Conservation (phyloP, 1,139 yeast species). For the Geotrichum bryndzae region DNA sequence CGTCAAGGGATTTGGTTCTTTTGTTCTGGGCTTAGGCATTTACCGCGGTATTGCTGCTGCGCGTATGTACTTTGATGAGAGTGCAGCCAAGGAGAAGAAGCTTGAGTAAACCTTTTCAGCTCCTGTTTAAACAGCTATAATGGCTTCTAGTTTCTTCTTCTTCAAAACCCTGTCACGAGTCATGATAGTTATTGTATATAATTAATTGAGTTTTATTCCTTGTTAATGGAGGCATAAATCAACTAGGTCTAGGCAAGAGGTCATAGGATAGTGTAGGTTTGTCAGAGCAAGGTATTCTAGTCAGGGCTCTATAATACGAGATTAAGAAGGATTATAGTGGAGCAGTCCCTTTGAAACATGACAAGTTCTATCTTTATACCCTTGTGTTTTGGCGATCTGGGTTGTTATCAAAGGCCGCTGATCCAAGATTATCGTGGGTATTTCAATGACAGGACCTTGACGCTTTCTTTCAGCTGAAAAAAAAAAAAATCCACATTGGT, state of each 20-base stretch:
- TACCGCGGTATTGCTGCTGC: constrained; percentile 53
- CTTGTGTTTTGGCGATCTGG: no score
- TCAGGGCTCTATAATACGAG: no score
- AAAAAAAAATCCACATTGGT: no score
- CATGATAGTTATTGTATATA: neutral
- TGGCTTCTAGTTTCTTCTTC: neutral
- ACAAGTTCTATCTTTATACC: no score
- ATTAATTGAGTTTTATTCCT: neutral
- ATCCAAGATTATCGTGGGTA: no score
- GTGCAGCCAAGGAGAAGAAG: neutral
- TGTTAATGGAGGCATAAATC: neutral
- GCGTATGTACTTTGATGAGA: constrained; percentile 18
- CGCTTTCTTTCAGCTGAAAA: no score
- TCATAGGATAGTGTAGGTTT: neutral
- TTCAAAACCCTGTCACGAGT: neutral
- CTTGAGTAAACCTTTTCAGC: neutral
- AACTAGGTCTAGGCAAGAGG: neutral
- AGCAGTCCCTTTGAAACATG: no score
- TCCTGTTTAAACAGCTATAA: neutral
- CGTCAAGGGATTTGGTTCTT: constrained; percentile 48
- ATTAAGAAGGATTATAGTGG: no score
- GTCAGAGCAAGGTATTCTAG: no score
- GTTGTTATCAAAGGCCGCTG: no score
- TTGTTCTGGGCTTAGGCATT: constrained; percentile 49
- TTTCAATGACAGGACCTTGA: no score